Percentiles rank a stretch among this genome's conserved stretches.
Evolutionary conservation across 805 yeast genomes (phyloP).

Genomic region (Lachancea thermotolerans): DNA sequence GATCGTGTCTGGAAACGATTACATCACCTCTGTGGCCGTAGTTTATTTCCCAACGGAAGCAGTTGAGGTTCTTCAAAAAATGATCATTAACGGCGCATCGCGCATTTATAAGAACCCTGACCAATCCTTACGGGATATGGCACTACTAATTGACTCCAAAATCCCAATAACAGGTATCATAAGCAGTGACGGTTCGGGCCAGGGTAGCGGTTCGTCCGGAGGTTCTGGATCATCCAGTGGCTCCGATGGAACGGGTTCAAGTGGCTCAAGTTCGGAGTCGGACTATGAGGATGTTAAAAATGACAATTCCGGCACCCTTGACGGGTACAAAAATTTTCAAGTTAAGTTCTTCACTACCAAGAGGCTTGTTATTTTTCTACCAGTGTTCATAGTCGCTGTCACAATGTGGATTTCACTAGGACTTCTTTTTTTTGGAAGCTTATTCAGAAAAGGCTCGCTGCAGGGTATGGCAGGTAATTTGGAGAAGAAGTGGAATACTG

Average conservation of each 20-base stretch:
- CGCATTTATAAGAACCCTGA: constrained; percentile 54
- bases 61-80: constrained; percentile 43
- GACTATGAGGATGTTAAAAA: constrained; percentile 1
- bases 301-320: constrained; percentile 6
- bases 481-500: constrained; percentile 5
- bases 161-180: constrained; percentile 22
- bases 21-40: constrained; percentile 80
- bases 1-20: constrained; percentile 47
- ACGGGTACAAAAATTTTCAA: not conserved
- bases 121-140: constrained; percentile 49
- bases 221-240: constrained; percentile 8
- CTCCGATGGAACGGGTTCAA: constrained; percentile 4
- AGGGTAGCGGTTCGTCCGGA: constrained; percentile 26
- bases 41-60: constrained; percentile 64
- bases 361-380: constrained; percentile 13
- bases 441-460: not conserved
- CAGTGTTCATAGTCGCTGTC: constrained; percentile 11
- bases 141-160: constrained; percentile 55
- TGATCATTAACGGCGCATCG: constrained; percentile 48
- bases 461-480: not conserved
- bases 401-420: constrained; percentile 11
- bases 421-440: not conserved
- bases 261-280: constrained; percentile 11
- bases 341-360: constrained; percentile 8
- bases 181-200: constrained; percentile 18